Percentiles rank a stretch among this genome's conserved stretches.
These are phyloP conservation scores for Aphanomyces astaci DNA, from an alignment of 352 stramenopile genomes.

Conservation along the genomic window DNA sequence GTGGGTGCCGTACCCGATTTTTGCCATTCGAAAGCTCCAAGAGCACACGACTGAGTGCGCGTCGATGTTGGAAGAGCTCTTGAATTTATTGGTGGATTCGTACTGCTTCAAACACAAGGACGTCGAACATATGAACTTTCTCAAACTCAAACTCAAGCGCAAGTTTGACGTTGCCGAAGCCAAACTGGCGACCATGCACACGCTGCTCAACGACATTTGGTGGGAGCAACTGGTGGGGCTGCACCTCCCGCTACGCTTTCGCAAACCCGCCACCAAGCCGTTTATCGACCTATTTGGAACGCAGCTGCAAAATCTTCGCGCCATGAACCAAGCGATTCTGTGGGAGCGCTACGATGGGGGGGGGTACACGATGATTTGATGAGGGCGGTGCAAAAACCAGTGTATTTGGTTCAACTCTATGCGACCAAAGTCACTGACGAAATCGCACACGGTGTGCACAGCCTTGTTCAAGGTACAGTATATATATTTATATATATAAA, in stretches of 20 bases:
- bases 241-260: constrained; percentile 57
- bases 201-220: constrained; percentile 61
- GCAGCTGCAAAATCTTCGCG: constrained; percentile 52
- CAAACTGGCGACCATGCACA: constrained; percentile 47
- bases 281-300: constrained; percentile 57
- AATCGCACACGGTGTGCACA: constrained; percentile 53
- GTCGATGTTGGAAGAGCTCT: constrained; percentile 56
- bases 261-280: constrained; percentile 55
- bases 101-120: constrained; percentile 87
- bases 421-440: constrained; percentile 58
- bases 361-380: constrained; percentile 63
- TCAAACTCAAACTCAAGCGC: constrained; percentile 57
- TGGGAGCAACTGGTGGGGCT: constrained; percentile 76
- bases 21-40: constrained; percentile 50
- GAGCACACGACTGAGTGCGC: constrained; percentile 40
- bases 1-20: constrained; percentile 71
- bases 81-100: constrained; percentile 75
- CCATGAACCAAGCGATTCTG: constrained; percentile 68
- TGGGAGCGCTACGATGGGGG: constrained; percentile 71
- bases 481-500: no score
- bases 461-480: no score
- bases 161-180: constrained; percentile 54
- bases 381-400: constrained; percentile 71
- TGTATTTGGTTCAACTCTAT: constrained; percentile 68
- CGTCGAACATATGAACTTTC: constrained; percentile 73